Base-by-base conservation (phyloP, 805 yeast species). In the Wickerhamomyces tratensis region DNA sequence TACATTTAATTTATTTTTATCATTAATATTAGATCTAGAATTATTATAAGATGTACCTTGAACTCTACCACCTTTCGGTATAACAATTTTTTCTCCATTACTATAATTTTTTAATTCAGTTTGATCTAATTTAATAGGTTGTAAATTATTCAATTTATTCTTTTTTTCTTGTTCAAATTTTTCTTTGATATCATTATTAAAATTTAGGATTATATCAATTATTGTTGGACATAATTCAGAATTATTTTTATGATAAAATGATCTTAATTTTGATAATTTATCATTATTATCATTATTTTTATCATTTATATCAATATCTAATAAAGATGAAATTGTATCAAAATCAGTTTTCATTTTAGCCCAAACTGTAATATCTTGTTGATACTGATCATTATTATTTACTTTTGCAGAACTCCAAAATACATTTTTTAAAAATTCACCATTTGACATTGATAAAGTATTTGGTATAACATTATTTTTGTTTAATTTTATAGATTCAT, bases 201-300 rank as follows among this genome's bases (percentile, higher is more conserved):
- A 42, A 20, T 48, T 47, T 35, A 41, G 43, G 4, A 71, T 55
- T 1, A 71, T 53, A 40, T 64, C 65, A 7, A 70, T 56, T 7
- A 71, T 50, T 4, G 74, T 61, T n/a, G 54, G 49, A 3, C 53
- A 44, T 3, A 57, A 42, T 39, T 62, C 56, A 26, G 60, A 54
- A 4, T 54, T 46, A 44, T 62, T 60, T 33, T 52, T 50, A 31
- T 60, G 54, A 29, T 63, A 53, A 38, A 55, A 62, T 14, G 52
- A 46, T 12, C 45, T 48, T 0, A 59, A 63, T 1, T 41, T 37
- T 1, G 38, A 41, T 40, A 30, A 44, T 25, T 44, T 39, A 6
- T 49, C 54, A 6, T 42, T 56, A 29, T 44, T 39, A 6, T 49
- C 54, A 6, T 42, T 56, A 29, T 29, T 63, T 1, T 41, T 37